Conservation (phyloP, 768 basidiomycete species). For the Russula lepida region DNA sequence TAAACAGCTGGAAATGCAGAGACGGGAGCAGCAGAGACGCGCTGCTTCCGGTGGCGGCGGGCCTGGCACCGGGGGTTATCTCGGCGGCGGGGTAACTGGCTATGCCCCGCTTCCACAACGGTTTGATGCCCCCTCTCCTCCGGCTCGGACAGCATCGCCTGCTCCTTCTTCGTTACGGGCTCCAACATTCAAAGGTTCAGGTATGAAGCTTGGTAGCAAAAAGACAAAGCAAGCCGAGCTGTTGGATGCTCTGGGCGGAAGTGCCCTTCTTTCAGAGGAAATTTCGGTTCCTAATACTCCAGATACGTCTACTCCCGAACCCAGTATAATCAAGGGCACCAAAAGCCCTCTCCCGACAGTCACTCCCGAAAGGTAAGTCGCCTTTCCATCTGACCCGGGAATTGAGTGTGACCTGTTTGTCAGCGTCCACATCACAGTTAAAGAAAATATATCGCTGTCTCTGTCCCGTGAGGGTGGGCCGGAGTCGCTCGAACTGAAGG, state of each 20-base stretch:
- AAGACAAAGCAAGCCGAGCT: slow-evolving; percentile 86
- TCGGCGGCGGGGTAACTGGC: slow-evolving; percentile 58
- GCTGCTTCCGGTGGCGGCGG: slow-evolving; percentile 41
- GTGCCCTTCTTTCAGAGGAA: slow-evolving; percentile 50
- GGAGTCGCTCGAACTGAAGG: slow-evolving; percentile 84
- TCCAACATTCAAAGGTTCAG: slow-evolving; percentile 85
- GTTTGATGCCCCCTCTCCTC: slow-evolving; percentile 53
- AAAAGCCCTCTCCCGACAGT: slow-evolving; percentile 69
- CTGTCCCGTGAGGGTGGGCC: slow-evolving; percentile 88
- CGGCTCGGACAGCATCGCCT: slow-evolving; percentile 38
- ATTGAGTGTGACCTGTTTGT: background rate
- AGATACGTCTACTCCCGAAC: slow-evolving; percentile 39
- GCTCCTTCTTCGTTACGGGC: slow-evolving; percentile 44
- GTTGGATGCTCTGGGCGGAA: slow-evolving; percentile 79
- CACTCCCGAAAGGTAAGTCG: slow-evolving; percentile 57
- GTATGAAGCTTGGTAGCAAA: slow-evolving; percentile 95
- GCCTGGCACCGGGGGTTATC: slow-evolving; percentile 43
- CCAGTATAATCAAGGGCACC: slow-evolving; percentile 38
- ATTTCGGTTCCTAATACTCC: slow-evolving; percentile 46
- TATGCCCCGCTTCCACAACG: slow-evolving; percentile 63
- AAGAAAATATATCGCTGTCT: slow-evolving; percentile 73
- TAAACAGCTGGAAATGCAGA: slow-evolving; percentile 96
- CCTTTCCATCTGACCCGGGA: background rate
- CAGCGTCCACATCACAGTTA: slow-evolving; percentile 82
- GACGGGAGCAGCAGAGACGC: slow-evolving; percentile 85